A percentile compares a stretch with the other conserved stretches of the same genome.
Conservation (phyloP, 2,329 filamentous ascomycete species). For the Cytospora piceicola region DNA sequence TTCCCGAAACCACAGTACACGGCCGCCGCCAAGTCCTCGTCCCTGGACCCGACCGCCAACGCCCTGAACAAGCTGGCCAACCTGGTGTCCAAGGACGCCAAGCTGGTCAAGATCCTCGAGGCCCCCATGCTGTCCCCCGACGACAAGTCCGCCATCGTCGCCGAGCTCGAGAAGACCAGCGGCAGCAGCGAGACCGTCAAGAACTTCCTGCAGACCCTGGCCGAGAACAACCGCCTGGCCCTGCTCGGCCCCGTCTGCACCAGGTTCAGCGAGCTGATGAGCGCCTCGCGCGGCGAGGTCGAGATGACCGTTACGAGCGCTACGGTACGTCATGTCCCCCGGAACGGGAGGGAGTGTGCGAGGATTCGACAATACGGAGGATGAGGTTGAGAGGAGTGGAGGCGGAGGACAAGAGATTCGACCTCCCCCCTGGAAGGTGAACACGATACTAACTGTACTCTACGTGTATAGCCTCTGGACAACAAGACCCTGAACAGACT, state of each 20-base stretch:
- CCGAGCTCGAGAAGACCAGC: slow-evolving; percentile 84
- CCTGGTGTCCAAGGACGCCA: slow-evolving; percentile 79
- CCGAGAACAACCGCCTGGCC: slow-evolving; percentile 93
- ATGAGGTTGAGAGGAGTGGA: slow-evolving; percentile 17
- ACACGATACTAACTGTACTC: slow-evolving; percentile 34
- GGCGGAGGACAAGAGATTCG: slow-evolving; percentile 18
- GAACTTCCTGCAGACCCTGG: slow-evolving; percentile 89
- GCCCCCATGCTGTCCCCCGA: slow-evolving; percentile 76
- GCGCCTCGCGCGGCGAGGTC: slow-evolving; percentile 87
- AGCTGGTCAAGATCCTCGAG: slow-evolving; percentile 75
- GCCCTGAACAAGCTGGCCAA: slow-evolving; percentile 72
- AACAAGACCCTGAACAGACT: slow-evolving; percentile 82
- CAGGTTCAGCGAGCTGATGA: slow-evolving; percentile 88
- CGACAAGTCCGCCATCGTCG: slow-evolving; percentile 86
- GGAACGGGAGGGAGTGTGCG: neutral
- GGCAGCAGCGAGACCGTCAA: slow-evolving; percentile 78
- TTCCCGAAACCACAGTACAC: slow-evolving; percentile 73
- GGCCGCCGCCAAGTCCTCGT: slow-evolving; percentile 83
- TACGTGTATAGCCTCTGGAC: slow-evolving; percentile 71
- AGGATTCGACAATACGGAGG: neutral
- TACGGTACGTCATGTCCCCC: slow-evolving; percentile 61
- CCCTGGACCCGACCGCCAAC: slow-evolving; percentile 83
- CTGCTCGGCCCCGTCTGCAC: slow-evolving; percentile 79
- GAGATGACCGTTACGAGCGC: slow-evolving; percentile 92
- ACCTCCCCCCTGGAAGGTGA: neutral